Base-by-base conservation (phyloP, 164 flowering plant genomes). In the Dillenia turbinata region DNA sequence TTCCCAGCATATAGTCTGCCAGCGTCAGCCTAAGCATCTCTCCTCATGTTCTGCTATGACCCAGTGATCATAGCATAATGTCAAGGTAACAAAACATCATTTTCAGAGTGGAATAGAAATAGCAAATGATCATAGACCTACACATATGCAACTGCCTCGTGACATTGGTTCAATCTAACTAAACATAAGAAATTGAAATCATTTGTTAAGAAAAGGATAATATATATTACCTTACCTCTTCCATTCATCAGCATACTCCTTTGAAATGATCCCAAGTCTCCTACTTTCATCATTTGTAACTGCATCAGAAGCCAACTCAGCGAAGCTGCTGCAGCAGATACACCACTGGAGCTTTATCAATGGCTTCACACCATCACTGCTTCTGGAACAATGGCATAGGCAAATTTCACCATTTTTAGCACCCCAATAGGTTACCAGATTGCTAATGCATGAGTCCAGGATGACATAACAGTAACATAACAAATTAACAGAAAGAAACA, bases 321-420 rank as follows among this genome's bases (percentile, higher is more conserved):
- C 97, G 81, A 92, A 77, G 49, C 55, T 71, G 53, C 52, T 73
- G 72, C 99, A 95, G 68, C 70, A 79, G 12, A 90, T 94, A 83
- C 78, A 95, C 99, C 97, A 92, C 64, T 95, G 97, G 44, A 92
- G 94, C 73, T 92, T 95, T 73, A 89, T 88, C 82, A 92, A 69
- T 44, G 99, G 97, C 76, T 95, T 97, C 57, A 95, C 79, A 63
- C 92, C 88, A 75, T 92, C 99, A 71, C 80, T 82, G 69, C 66
- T 95, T 73, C 99, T 85, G 22, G 96, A 92, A 74, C 99, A 95
- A 73, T 78, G n/a, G 8, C 97, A 96, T 62, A 95, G 89, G 11
- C 88, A 83, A 97, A 95, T 95, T 81, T 85, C 99, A 73, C 92
- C 88, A 66, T 83, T 77, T 65, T 81, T 74, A 52, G 77, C 78